Conservation (phyloP, 306 rosid species). For the Pyrus bretschneideri region DNA sequence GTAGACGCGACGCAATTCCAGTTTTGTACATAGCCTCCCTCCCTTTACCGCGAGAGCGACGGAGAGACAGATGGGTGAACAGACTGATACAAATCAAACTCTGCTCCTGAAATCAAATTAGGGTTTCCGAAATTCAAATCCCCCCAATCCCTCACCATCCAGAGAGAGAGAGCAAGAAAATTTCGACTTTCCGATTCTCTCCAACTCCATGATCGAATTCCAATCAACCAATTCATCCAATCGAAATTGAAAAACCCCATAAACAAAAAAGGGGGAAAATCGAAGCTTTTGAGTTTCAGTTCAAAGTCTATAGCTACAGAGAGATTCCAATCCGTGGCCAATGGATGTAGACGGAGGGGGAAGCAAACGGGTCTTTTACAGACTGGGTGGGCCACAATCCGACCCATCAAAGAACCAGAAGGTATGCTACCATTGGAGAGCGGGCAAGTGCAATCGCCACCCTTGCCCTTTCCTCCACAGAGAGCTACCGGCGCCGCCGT, state of each 20-base stretch:
- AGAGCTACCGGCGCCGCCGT: slow-evolving; percentile 38
- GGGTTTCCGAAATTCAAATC: background rate
- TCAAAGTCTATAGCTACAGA: background rate
- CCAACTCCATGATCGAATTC: slow-evolving; percentile 19
- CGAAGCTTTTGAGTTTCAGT: background rate
- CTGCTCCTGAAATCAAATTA: background rate
- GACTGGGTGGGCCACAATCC: slow-evolving; percentile 45
- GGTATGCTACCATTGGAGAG: slow-evolving; percentile 91
- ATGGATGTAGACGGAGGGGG: slow-evolving; percentile 81
- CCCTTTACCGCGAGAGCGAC: background rate
- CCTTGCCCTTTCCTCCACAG: slow-evolving; percentile 74
- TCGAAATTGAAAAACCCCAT: background rate
- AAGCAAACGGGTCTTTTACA: slow-evolving; percentile 64
- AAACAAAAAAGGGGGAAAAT: background rate
- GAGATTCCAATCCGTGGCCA: background rate
- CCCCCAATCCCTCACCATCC: background rate
- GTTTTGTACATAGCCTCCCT: background rate
- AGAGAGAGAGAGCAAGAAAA: background rate
- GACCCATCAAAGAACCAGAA: slow-evolving; percentile 45
- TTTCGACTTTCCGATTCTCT: slow-evolving; percentile 12
- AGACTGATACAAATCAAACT: background rate
- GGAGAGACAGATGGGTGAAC: no score
- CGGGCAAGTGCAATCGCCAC: slow-evolving; percentile 79
- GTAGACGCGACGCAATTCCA: background rate
- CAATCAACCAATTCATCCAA: background rate